Conservation (phyloP, 2,329 filamentous ascomycete genomes). For the Aspergillus nomiae region DNA sequence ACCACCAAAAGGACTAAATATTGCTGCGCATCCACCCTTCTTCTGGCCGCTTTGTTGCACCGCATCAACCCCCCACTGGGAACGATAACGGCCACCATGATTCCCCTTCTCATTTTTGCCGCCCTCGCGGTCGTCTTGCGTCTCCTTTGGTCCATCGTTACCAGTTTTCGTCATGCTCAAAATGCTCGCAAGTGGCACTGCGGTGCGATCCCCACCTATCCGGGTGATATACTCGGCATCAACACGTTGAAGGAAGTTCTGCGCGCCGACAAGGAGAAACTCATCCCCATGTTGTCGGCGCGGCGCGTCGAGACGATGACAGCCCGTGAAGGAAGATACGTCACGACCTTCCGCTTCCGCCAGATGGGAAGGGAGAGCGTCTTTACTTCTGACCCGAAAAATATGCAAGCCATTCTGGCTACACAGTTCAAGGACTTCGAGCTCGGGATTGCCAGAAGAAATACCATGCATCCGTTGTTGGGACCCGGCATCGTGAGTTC, state of each 20-base stretch:
- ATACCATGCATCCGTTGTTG: slow-evolving; percentile 51
- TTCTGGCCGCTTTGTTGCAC: background rate
- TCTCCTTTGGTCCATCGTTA: slow-evolving; percentile 23
- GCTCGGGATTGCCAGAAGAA: slow-evolving; percentile 73
- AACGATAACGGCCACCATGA: slow-evolving; percentile 16
- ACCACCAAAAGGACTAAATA: background rate
- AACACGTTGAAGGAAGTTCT: slow-evolving; percentile 25
- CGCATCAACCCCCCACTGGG: background rate
- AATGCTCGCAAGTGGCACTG: slow-evolving; percentile 30
- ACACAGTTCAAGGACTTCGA: slow-evolving; percentile 83
- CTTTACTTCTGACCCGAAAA: slow-evolving; percentile 49
- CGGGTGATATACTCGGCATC: slow-evolving; percentile 31
- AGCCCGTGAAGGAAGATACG: slow-evolving; percentile 26
- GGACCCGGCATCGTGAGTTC: slow-evolving; percentile 49
- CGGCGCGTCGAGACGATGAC: slow-evolving; percentile 23
- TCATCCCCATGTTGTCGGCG: slow-evolving; percentile 23
- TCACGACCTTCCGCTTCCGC: slow-evolving; percentile 28
- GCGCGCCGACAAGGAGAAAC: slow-evolving; percentile 27
- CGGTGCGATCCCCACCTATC: slow-evolving; percentile 25
- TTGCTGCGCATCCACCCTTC: background rate
- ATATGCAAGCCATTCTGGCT: slow-evolving; percentile 82
- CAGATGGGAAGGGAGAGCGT: slow-evolving; percentile 27
- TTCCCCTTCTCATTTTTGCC: slow-evolving; percentile 24
- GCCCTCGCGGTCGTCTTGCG: slow-evolving; percentile 27
- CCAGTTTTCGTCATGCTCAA: slow-evolving; percentile 28